Base-by-base conservation (phyloP, 2,329 filamentous ascomycete genomes). In the Penicillium sp. region DNA sequence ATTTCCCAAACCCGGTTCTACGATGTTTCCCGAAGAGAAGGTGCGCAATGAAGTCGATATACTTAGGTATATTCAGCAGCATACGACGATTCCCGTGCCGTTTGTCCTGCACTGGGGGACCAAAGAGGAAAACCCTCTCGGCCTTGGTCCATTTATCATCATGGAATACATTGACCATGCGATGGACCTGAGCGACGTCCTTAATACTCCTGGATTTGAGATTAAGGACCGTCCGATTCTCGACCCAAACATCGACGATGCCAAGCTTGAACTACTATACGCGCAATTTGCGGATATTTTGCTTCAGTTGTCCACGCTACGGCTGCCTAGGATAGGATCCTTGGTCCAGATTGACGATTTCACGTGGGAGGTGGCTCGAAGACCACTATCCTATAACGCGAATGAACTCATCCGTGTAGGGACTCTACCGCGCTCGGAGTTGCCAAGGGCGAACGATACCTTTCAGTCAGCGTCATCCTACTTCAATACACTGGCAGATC, bases 101-200 rank as follows among this genome's bases (percentile, higher is more conserved):
- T 40, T 39, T 16, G 12, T 55, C 14, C 14, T 31, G 6, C 19
- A 42, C 13, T 48, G 30, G 16, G 39, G 31, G 3, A 35, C 28
- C 6, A 30, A 11, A 13, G 30, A 54, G 13, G 41, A 56, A 7
- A 41, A 36, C 22, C 43, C 43, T 28, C 19, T 35, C 3, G 58
- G 47, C 2, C 43, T 70, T 1, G 64, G 64, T 3, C 65, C 66
- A 1, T 72, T 64, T 45, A 69, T 70, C 1, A 63, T 69, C 44
- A 68, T 69, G 65, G 60, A 64, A 16, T 69, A 62, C 36, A 44
- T 57, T 9, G 16, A 49, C 2, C 50, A 57, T 14, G 12, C 38
- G 2, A 30, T n/a, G 9, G 46, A 30, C 16, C 37, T 56, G 28
- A 18, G 13, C 14, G 46, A 49, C 28, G 22, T 36, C 8, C 43